Evolutionary conservation across 2,329 filamentous ascomycete genomes (phyloP).

Genomic region (Lecanicillium sp.): DNA sequence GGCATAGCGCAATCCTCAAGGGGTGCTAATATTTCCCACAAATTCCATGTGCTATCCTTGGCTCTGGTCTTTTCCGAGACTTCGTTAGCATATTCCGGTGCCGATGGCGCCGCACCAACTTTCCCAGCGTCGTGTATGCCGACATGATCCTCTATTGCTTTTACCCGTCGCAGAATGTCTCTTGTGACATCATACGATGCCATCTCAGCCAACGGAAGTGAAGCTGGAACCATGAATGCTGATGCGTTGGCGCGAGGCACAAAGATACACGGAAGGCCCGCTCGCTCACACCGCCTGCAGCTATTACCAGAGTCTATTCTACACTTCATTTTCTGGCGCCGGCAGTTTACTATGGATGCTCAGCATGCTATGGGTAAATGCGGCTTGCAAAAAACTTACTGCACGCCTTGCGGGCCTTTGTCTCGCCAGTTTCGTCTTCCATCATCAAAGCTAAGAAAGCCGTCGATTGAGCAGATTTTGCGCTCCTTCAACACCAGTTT

Average conservation of each 20-base stretch:
- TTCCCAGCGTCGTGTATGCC: conserved; percentile 10
- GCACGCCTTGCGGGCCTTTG: conserved; percentile 22
- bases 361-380: not conserved
- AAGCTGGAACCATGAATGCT: conserved; percentile 5
- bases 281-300: conserved; percentile 24
- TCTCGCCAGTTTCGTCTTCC: conserved; percentile 9
- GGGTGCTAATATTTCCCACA: conserved; percentile 21
- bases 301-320: conserved; percentile 23
- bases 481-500: too few species aligned
- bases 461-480: too few species aligned
- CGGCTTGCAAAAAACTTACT: too few species aligned
- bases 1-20: conserved; percentile 18
- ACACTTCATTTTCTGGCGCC: conserved; percentile 28
- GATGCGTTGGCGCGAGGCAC: conserved; percentile 30
- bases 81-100: too few species aligned
- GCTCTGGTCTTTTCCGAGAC: too few species aligned
- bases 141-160: conserved; percentile 18
- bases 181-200: conserved; percentile 8
- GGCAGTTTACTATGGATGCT: conserved; percentile 17
- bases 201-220: conserved; percentile 3
- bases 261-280: conserved; percentile 29
- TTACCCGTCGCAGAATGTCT: conserved; percentile 12
- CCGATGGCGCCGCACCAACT: conserved; percentile 11
- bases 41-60: conserved; percentile 7
- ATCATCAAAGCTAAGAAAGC: too few species aligned